phyloP scores from a whole-genome alignment of 2,329 filamentous ascomycete species.

The Tricladium varicosporioides region DNA sequence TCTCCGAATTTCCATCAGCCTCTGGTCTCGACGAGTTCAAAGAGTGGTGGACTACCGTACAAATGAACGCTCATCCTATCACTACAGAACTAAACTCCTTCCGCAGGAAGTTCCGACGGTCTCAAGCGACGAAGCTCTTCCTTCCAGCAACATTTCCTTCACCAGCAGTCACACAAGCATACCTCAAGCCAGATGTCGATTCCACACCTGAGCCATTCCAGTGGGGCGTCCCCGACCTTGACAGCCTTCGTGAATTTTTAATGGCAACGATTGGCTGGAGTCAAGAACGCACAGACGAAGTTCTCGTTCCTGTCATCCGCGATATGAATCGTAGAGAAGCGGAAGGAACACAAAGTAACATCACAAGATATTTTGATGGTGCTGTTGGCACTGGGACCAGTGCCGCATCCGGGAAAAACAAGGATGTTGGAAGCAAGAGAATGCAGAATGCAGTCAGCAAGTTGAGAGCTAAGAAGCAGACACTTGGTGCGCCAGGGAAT shows the following conservation, averaged over 20 bases:
- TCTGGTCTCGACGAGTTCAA: conserved; percentile 70
- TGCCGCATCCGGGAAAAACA: conserved; percentile 67
- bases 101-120: conserved; percentile 80
- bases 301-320: conserved; percentile 89
- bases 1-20: conserved; percentile 74
- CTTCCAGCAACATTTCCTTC: conserved; percentile 79
- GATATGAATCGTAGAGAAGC: conserved; percentile 89
- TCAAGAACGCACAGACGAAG: conserved; percentile 88
- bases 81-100: conserved; percentile 66
- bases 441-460: conserved; percentile 74
- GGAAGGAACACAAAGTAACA: conserved; percentile 94
- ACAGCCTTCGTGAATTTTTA: conserved; percentile 77
- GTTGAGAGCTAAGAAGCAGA: conserved; percentile 52
- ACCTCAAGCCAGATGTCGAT: conserved; percentile 85
- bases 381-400: conserved; percentile 55
- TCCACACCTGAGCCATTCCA: conserved; percentile 74
- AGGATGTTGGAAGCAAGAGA: conserved; percentile 63
- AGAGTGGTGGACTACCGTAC: conserved; percentile 83
- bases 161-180: conserved; percentile 75
- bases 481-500: background rate
- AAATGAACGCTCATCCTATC: conserved; percentile 57
- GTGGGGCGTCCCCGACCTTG: conserved; percentile 94
- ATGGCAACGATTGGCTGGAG: conserved; percentile 93
- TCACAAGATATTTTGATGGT: conserved; percentile 88
- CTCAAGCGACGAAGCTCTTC: conserved; percentile 81